These are phyloP conservation scores for Pleurotus tuoliensis DNA, from an alignment of 768 basidiomycete genomes.

Conservation along the genomic window DNA sequence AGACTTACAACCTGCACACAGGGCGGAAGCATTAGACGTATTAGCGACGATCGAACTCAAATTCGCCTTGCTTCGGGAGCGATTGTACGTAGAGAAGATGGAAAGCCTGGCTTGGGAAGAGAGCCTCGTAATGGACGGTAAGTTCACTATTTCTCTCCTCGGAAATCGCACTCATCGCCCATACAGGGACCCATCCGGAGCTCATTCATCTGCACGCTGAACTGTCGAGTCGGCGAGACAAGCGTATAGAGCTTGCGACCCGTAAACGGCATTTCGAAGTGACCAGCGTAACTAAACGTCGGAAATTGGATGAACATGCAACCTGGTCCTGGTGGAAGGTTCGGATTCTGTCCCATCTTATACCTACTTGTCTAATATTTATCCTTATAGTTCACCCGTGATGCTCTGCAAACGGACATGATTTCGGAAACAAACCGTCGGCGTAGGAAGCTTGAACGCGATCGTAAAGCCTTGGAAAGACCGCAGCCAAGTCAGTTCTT, in stretches of 20 bases:
- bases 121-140: slow-evolving; percentile 71
- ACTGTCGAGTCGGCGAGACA: slow-evolving; percentile 72
- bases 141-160: slow-evolving; percentile 20
- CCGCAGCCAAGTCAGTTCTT: slow-evolving; percentile 61
- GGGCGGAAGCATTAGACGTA: slow-evolving; percentile 85
- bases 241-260: slow-evolving; percentile 77
- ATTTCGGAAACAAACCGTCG: slow-evolving; percentile 88
- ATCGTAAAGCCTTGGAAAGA: slow-evolving; percentile 74
- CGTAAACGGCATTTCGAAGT: slow-evolving; percentile 68
- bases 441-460: slow-evolving; percentile 78
- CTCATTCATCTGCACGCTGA: slow-evolving; percentile 77
- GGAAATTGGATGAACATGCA: slow-evolving; percentile 66
- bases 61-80: slow-evolving; percentile 83
- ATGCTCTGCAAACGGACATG: slow-evolving; percentile 82
- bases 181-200: slow-evolving; percentile 80
- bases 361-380: slow-evolving; percentile 4
- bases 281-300: slow-evolving; percentile 54
- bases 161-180: slow-evolving; percentile 7
- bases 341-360: slow-evolving; percentile 15
- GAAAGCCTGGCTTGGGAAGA: slow-evolving; percentile 89
- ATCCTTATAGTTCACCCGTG: slow-evolving; percentile 56
- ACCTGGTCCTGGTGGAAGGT: slow-evolving; percentile 95
- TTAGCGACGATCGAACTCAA: slow-evolving; percentile 89
- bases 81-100: slow-evolving; percentile 93
- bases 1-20: slow-evolving; percentile 77